Base-by-base conservation (phyloP, 1,139 yeast genomes). In the Kurtzmaniella quercitrusa region DNA sequence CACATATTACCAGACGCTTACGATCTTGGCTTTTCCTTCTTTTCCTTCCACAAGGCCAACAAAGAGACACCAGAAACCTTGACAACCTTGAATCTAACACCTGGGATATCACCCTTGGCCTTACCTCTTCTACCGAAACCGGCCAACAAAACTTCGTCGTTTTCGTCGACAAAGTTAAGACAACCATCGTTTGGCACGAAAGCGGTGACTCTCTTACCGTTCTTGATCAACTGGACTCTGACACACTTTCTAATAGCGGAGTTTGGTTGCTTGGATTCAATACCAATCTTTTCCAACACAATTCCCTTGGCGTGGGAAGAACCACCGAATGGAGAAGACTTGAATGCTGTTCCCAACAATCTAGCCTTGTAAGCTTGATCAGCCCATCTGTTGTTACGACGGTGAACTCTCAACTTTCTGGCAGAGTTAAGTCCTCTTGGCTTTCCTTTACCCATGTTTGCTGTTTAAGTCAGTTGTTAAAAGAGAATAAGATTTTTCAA, bases 91-190 rank as follows among this genome's bases (percentile, higher is more conserved):
- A 93, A 93, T 86, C 98, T 91, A 73, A 93, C 98, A 88, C 98
- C 98, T 78, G 98, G 98, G 72, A 93, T 91, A 90, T 93, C 98
- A 85, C 99, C 98, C 96, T 94, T 94, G 75, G 99, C 98, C 86
- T 93, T 93, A 83, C 99, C 99, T 86, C 96, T 93, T 82, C 98
- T 90, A 88, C 99, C 99, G 89, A 94, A 94, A 84, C 99, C 99
- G 67, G 99, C 98, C 66, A 93, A 82, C 70, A 93, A 82, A 65
- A 93, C 98, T 79, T 93, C 98, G 81, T 93, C 98, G 83, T 93
- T 93, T 82, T 93, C 98, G 73, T 93, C 98, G 66, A 93, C 97
- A 65, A 85, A 93, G 93, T 93, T 93, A 77, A 91, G 81, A 85
- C 98, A 94, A 91, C 99, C 99, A 79, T 94, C 99, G 70, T 93